Evolutionary conservation across 805 yeast species (phyloP).

Genomic region (Maudiozyma pseudohumilis): DNA sequence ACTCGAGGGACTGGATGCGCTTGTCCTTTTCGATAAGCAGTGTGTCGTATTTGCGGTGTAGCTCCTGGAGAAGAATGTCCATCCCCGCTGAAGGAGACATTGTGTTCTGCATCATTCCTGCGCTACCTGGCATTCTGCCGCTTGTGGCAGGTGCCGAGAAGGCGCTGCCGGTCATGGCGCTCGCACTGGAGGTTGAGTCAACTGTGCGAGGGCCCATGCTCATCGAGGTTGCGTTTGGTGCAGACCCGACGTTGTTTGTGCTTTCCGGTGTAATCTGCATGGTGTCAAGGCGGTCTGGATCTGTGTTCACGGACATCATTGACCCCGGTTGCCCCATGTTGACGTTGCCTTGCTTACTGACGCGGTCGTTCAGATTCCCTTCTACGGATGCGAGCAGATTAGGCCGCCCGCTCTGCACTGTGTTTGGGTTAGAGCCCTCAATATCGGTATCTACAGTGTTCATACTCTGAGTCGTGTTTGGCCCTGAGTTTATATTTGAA

Average conservation of each 20-base stretch:
- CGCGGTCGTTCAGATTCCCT: background rate
- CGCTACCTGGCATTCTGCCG: no score
- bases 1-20: constrained; percentile 12
- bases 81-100: background rate
- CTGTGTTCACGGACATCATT: background rate
- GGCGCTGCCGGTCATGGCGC: background rate
- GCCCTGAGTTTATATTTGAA: background rate
- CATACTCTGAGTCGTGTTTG: background rate
- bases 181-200: background rate
- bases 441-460: background rate
- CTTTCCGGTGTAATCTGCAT: constrained; percentile 1
- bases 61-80: constrained; percentile 4
- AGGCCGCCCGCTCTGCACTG: no score
- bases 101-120: no score
- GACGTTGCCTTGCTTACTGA: background rate
- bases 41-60: constrained; percentile 8
- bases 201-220: background rate
- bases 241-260: background rate
- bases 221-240: background rate
- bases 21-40: constrained; percentile 16
- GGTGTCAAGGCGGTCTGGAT: background rate
- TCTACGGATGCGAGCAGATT: no score
- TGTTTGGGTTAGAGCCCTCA: background rate
- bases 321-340: no score
- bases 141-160: background rate